Conservation (phyloP, 176 grass and related monocot species). For the Phoenix roebelenii region DNA sequence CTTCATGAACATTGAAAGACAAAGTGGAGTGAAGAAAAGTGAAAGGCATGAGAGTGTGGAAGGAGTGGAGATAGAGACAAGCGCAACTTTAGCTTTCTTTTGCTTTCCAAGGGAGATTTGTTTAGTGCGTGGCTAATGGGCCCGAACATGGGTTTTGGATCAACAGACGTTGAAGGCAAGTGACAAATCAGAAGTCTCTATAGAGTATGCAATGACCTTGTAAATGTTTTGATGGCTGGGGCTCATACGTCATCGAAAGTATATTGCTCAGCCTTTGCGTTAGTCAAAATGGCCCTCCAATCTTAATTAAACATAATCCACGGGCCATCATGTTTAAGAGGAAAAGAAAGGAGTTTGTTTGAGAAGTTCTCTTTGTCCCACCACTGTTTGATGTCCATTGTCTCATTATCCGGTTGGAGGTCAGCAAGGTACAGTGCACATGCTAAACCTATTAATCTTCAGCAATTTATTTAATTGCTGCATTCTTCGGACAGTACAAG, state of each 20-base stretch:
- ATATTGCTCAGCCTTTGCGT: background rate
- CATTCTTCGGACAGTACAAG: no score
- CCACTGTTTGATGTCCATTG: no score
- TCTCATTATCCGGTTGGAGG: no score
- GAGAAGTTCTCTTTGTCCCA: no score
- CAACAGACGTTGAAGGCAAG: no score
- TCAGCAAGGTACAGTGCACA: no score
- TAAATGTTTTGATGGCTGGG: background rate
- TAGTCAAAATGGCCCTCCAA: background rate
- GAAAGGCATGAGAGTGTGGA: conserved; percentile 25
- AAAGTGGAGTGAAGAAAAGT: conserved; percentile 28
- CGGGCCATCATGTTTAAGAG: background rate
- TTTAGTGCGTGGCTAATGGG: background rate
- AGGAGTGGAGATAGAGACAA: conserved; percentile 45
- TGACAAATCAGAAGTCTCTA: no score
- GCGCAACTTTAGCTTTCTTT: conserved; percentile 51
- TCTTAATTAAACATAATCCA: background rate
- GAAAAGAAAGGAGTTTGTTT: background rate
- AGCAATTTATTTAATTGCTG: no score
- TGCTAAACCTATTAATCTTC: no score
- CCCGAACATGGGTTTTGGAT: no score
- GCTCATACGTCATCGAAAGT: background rate
- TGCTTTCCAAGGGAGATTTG: conserved; percentile 31
- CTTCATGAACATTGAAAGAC: conserved; percentile 7
- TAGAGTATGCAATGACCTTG: background rate